A percentile compares a stretch with the other conserved stretches of the same genome.
Evolutionary conservation across 2,329 filamentous ascomycete genomes (phyloP).

Genomic region (Ascochyta pisi): DNA sequence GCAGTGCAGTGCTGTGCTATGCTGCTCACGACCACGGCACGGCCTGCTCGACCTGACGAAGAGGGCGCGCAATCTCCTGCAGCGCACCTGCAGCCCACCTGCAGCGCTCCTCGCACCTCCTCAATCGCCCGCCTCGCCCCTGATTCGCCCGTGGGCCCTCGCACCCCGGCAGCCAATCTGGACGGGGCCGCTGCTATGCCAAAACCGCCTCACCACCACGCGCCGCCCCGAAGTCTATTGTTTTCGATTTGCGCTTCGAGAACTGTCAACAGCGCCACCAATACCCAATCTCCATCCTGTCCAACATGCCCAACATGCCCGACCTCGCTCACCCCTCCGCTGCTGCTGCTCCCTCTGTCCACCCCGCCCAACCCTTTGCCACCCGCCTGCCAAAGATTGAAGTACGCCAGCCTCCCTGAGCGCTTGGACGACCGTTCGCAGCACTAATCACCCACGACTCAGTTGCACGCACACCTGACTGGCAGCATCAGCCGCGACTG

Average conservation of each 20-base stretch:
- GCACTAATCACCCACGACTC: slow-evolving; percentile 36
- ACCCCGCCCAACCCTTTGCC: slow-evolving; percentile 35
- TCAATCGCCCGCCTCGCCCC: slow-evolving; percentile 20
- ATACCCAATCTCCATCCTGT: slow-evolving; percentile 2
- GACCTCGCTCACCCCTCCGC: no score
- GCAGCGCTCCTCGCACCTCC: slow-evolving; percentile 20
- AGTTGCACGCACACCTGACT: slow-evolving; percentile 83
- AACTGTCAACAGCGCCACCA: slow-evolving; percentile 31
- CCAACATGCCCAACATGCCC: slow-evolving; percentile 14
- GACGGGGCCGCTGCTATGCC: slow-evolving; percentile 24
- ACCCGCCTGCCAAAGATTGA: slow-evolving; percentile 53
- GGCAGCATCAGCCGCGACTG: slow-evolving; percentile 77
- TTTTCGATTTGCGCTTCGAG: slow-evolving; percentile 27
- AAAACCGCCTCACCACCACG: slow-evolving; percentile 22
- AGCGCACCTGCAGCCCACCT: no score
- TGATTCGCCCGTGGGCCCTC: slow-evolving; percentile 22
- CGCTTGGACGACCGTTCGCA: slow-evolving; percentile 37
- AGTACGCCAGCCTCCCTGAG: slow-evolving; percentile 37
- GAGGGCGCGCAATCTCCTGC: slow-evolving; percentile 39
- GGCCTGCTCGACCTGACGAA: slow-evolving; percentile 26
- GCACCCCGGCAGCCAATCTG: slow-evolving; percentile 11
- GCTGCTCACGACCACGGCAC: slow-evolving; percentile 5
- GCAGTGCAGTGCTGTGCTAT: no score
- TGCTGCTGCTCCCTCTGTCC: slow-evolving; percentile 20
- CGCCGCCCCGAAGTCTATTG: slow-evolving; percentile 21